Evolutionary conservation across 352 stramenopile species (phyloP).

Genomic region (Phytophthora litchii): DNA sequence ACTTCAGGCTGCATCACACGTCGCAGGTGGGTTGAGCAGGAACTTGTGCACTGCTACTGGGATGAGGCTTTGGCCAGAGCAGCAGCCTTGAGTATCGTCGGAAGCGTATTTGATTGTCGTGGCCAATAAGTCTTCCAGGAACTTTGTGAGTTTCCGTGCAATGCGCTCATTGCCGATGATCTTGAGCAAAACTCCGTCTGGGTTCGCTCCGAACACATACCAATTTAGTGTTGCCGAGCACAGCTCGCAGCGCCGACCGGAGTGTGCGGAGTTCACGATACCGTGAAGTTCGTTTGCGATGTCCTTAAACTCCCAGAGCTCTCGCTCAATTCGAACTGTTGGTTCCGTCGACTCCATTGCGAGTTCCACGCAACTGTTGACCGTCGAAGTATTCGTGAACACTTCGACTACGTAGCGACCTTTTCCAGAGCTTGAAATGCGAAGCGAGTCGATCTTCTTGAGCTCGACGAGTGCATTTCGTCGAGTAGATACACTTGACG

Average conservation of each 20-base stretch:
- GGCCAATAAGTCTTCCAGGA: slow-evolving; percentile 20
- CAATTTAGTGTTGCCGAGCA: slow-evolving; percentile 20
- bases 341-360: slow-evolving; percentile 1
- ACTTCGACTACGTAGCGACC: slow-evolving; percentile 18
- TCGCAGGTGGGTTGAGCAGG: slow-evolving; percentile 8
- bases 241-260: slow-evolving; percentile 15
- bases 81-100: slow-evolving; percentile 11
- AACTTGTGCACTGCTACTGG: slow-evolving; percentile 26
- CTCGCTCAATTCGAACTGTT: slow-evolving; percentile 2
- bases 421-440: slow-evolving; percentile 15
- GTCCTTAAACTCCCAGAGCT: slow-evolving; percentile 20
- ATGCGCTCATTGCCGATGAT: slow-evolving; percentile 20
- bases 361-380: slow-evolving; percentile 1
- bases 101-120: slow-evolving; percentile 4
- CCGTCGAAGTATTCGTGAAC: not conserved
- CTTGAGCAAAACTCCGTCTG: slow-evolving; percentile 7
- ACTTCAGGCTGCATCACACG: slow-evolving; percentile 8
- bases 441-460: slow-evolving; percentile 23
- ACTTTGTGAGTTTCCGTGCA: slow-evolving; percentile 22
- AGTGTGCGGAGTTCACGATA: slow-evolving; percentile 10
- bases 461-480: slow-evolving; percentile 9
- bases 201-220: slow-evolving; percentile 21
- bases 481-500: slow-evolving; percentile 3
- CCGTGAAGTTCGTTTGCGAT: slow-evolving; percentile 14
- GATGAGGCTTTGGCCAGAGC: slow-evolving; percentile 12